Percentiles rank a stretch among this genome's conserved stretches.
These are phyloP conservation scores for Nakazawaea holstii DNA, from an alignment of 805 yeast genomes.

Conservation along the genomic window DNA sequence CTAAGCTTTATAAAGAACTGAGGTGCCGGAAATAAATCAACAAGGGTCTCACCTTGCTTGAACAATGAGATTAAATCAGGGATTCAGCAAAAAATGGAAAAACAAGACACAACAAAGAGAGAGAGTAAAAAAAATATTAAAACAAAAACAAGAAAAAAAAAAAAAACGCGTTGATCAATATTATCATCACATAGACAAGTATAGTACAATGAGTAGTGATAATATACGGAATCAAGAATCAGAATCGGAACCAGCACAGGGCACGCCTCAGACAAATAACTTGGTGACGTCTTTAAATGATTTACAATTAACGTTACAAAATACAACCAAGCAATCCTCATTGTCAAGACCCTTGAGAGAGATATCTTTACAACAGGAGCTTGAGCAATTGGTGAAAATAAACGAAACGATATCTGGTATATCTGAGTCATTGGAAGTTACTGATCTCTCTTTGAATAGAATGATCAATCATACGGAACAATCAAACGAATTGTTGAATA, in stretches of 20 bases:
- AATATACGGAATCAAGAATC: not conserved
- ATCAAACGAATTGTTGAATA: constrained; percentile 45
- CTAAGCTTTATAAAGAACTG: too few species aligned
- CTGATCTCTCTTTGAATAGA: constrained; percentile 26
- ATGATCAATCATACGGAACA: constrained; percentile 38
- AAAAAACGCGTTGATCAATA: not conserved
- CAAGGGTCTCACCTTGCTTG: too few species aligned
- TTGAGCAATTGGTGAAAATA: constrained; percentile 26
- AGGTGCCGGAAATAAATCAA: too few species aligned
- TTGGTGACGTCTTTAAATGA: constrained; percentile 2
- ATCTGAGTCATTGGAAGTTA: constrained; percentile 23
- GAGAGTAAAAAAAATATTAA: too few species aligned
- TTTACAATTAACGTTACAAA: constrained; percentile 3
- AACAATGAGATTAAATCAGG: too few species aligned
- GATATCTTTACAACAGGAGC: constrained; percentile 18
- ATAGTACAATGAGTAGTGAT: not conserved
- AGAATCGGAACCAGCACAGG: not conserved
- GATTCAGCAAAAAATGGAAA: too few species aligned
- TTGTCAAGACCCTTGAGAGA: constrained; percentile 1
- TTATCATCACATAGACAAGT: not conserved
- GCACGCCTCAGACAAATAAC: constrained; percentile 5
- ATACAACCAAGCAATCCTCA: not conserved
- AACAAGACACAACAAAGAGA: not conserved
- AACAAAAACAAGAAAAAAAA: not conserved
- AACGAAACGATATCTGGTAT: constrained; percentile 28